Conservation (phyloP, 2,329 filamentous ascomycete genomes). For the Cladophialophora psammophila region DNA sequence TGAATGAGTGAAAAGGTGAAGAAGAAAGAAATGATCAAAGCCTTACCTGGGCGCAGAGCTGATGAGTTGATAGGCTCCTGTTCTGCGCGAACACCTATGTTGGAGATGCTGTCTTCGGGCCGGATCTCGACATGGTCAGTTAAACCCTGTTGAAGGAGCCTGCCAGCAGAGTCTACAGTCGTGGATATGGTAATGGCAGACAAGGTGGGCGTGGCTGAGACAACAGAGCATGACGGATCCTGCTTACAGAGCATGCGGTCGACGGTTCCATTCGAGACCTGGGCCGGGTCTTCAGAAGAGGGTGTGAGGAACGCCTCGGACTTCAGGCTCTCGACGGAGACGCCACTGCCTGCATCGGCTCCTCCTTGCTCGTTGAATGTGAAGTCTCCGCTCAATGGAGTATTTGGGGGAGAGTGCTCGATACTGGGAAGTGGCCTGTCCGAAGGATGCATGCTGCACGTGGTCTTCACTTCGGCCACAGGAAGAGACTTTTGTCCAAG, state of each 20-base stretch:
- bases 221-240: neutral
- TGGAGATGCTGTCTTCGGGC: conserved; percentile 24
- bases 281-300: conserved; percentile 3
- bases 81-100: neutral
- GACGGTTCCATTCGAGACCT: neutral
- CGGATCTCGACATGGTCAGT: conserved; percentile 13
- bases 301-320: conserved; percentile 11
- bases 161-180: conserved; percentile 9
- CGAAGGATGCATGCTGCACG: conserved; percentile 6
- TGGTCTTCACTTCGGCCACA: conserved; percentile 6
- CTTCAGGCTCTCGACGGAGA: conserved; percentile 14
- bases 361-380: neutral
- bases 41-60: conserved; percentile 6
- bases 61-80: neutral
- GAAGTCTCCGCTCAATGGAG: neutral
- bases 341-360: conserved; percentile 1
- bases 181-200: neutral
- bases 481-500: neutral
- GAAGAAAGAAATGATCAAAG: neutral
- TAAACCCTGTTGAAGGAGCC: conserved; percentile 18
- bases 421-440: conserved; percentile 29
- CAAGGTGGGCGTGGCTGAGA: neutral
- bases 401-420: conserved; percentile 21
- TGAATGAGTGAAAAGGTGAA: neutral
- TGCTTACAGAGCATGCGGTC: no score